These are phyloP conservation scores for Clavariopsis aquatica DNA, from an alignment of 495 filamentous ascomycete species.

Conservation along the genomic window DNA sequence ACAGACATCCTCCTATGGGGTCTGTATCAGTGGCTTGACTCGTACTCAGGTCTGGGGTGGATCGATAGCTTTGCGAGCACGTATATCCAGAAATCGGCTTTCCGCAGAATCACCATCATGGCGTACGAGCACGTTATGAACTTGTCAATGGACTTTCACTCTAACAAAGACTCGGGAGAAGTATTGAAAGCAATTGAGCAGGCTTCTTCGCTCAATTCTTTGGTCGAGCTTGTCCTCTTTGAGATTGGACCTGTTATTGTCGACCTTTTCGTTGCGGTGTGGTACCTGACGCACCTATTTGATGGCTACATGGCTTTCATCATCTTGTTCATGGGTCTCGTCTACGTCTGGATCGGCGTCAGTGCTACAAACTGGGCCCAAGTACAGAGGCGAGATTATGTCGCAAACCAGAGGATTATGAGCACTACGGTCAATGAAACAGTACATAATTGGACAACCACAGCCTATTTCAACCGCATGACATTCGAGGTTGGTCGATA, in stretches of 20 bases:
- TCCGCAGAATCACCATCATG: conserved; percentile 60
- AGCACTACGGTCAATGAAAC: conserved; percentile 63
- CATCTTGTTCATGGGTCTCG: conserved; percentile 59
- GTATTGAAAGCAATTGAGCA: conserved; percentile 67
- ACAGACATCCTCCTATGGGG: conserved; percentile 43
- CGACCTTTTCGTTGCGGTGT: conserved; percentile 68
- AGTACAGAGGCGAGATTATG: conserved; percentile 25
- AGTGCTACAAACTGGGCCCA: conserved; percentile 20
- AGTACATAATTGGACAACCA: conserved; percentile 70
- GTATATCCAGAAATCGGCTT: conserved; percentile 61
- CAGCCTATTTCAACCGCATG: conserved; percentile 72
- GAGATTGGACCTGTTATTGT: conserved; percentile 68
- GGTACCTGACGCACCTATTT: conserved; percentile 68
- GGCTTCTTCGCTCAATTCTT: conserved; percentile 61
- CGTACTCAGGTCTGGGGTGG: conserved; percentile 18
- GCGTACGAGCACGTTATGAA: conserved; percentile 75
- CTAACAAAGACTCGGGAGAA: conserved; percentile 70
- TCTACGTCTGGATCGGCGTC: conserved; percentile 59
- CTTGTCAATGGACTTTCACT: conserved; percentile 78
- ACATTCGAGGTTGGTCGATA: conserved; percentile 66
- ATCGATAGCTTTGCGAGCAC: conserved; percentile 27
- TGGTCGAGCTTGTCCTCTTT: conserved; percentile 69
- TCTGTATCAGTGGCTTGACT: conserved; percentile 35
- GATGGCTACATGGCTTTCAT: conserved; percentile 74
- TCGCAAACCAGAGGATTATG: conserved; percentile 55